phyloP scores from a whole-genome alignment of 2,329 filamentous ascomycete genomes.

The Dissoconium aciculare region DNA sequence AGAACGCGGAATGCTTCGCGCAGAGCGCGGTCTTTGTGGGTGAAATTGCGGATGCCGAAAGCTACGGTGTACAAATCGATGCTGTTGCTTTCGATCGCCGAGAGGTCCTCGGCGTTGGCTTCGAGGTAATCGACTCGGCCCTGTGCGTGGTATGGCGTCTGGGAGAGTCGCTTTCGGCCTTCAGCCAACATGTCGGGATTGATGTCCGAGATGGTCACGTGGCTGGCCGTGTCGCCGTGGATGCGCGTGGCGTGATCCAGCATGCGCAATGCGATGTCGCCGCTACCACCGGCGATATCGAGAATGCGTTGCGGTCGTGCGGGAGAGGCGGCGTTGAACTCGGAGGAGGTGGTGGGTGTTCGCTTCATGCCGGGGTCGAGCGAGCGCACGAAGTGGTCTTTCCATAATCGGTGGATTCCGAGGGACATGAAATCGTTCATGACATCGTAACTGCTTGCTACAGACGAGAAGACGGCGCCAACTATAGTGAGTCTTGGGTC shows the following conservation, averaged over 20 bases:
- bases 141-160: conserved; percentile 43
- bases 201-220: conserved; percentile 88
- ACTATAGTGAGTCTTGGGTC: conserved; percentile 36
- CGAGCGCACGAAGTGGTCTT: conserved; percentile 84
- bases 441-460: conserved; percentile 84
- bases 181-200: conserved; percentile 90
- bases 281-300: conserved; percentile 91
- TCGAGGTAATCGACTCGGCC: conserved; percentile 58
- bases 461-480: conserved; percentile 81
- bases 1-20: conserved; percentile 74
- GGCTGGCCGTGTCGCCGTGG: conserved; percentile 64
- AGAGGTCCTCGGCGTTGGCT: conserved; percentile 71
- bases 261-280: conserved; percentile 94
- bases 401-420: conserved; percentile 93
- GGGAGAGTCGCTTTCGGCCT: conserved; percentile 60
- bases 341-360: not conserved
- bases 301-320: conserved; percentile 51
- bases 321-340: conserved; percentile 24
- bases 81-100: conserved; percentile 48
- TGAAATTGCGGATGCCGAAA: conserved; percentile 96
- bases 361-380: conserved; percentile 60
- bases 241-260: conserved; percentile 72
- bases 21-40: conserved; percentile 71
- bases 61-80: conserved; percentile 94
- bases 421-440: conserved; percentile 99